Evolutionary conservation across 2,329 filamentous ascomycete species (phyloP).

Genomic region (Sclerotinia borealis): DNA sequence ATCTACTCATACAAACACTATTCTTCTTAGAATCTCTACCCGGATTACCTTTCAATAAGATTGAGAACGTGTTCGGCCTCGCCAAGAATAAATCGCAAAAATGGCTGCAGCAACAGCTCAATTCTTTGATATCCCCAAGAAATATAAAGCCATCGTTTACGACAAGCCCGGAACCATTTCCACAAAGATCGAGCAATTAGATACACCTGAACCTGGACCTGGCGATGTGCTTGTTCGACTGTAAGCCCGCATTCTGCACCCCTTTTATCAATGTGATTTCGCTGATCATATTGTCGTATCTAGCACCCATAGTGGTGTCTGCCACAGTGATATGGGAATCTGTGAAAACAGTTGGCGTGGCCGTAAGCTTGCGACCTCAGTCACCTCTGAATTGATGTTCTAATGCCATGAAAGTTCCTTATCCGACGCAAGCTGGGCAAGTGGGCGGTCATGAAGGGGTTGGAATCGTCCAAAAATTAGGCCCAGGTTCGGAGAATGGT

Average conservation of each 20-base stretch:
- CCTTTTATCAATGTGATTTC: not conserved
- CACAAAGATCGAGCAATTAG: conserved; percentile 56
- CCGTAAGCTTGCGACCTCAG: conserved; percentile 20
- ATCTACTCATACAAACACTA: not conserved
- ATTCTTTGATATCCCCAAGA: conserved; percentile 43
- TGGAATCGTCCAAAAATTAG: conserved; percentile 58
- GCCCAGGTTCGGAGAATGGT: conserved; percentile 49
- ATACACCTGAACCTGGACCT: conserved; percentile 57
- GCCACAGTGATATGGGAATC: conserved; percentile 56
- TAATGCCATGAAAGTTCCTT: conserved; percentile 49
- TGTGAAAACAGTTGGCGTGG: conserved; percentile 40
- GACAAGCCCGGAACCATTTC: conserved; percentile 60
- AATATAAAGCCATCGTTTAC: conserved; percentile 58
- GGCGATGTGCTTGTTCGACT: conserved; percentile 59
- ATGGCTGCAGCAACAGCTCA: conserved; percentile 25
- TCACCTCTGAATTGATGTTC: conserved; percentile 4
- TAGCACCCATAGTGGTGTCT: conserved; percentile 58
- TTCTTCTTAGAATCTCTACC: not conserved
- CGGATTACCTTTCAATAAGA: not conserved
- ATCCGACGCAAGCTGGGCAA: conserved; percentile 53
- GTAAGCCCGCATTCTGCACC: conserved; percentile 33
- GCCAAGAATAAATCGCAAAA: conserved; percentile 12
- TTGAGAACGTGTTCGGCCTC: not conserved
- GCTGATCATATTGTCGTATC: conserved; percentile 2
- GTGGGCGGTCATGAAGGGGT: conserved; percentile 67